phyloP scores from a whole-genome alignment of 768 basidiomycete species.

The Suillus brevipes region DNA sequence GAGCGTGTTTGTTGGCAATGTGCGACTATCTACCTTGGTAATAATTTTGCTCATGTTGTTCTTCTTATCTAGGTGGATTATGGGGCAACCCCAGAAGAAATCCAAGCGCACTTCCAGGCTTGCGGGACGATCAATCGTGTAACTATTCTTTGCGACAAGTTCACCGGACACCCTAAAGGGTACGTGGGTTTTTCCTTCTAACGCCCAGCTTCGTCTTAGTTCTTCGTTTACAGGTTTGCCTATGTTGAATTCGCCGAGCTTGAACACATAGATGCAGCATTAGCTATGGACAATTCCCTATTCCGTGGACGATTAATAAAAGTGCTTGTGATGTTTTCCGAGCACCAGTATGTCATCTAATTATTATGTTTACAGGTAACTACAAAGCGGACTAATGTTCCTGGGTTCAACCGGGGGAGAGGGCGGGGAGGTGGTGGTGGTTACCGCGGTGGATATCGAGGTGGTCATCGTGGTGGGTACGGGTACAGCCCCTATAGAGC shows the following conservation, averaged over 20 bases:
- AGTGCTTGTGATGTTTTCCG: slow-evolving; percentile 39
- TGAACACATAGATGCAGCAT: slow-evolving; percentile 84
- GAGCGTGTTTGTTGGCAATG: slow-evolving; percentile 96
- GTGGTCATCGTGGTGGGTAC: slow-evolving; percentile 55
- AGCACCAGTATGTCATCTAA: slow-evolving; percentile 1
- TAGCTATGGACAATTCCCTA: slow-evolving; percentile 94
- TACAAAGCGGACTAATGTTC: slow-evolving; percentile 93
- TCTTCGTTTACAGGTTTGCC: slow-evolving; percentile 65
- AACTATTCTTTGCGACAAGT: slow-evolving; percentile 99
- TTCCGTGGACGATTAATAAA: slow-evolving; percentile 93
- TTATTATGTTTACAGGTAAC: slow-evolving; percentile 63
- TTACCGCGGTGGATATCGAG: slow-evolving; percentile 61
- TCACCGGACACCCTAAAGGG: slow-evolving; percentile 99
- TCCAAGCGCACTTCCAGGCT: slow-evolving; percentile 95
- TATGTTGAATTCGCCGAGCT: slow-evolving; percentile 98
- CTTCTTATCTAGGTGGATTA: slow-evolving; percentile 81
- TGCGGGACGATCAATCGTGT: slow-evolving; percentile 99
- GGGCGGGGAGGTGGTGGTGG: slow-evolving; percentile 69
- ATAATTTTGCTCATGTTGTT: slow-evolving; percentile 14
- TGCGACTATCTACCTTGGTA: slow-evolving; percentile 41
- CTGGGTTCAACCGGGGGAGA: slow-evolving; percentile 84
- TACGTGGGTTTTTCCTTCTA: slow-evolving; percentile 33
- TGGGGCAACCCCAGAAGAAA: slow-evolving; percentile 94
- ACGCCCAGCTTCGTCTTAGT: slow-evolving; percentile 12
- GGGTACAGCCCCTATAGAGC: slow-evolving; percentile 57